Base-by-base conservation (phyloP, 2,329 filamentous ascomycete species). In the Albophoma yamanashiensis region DNA sequence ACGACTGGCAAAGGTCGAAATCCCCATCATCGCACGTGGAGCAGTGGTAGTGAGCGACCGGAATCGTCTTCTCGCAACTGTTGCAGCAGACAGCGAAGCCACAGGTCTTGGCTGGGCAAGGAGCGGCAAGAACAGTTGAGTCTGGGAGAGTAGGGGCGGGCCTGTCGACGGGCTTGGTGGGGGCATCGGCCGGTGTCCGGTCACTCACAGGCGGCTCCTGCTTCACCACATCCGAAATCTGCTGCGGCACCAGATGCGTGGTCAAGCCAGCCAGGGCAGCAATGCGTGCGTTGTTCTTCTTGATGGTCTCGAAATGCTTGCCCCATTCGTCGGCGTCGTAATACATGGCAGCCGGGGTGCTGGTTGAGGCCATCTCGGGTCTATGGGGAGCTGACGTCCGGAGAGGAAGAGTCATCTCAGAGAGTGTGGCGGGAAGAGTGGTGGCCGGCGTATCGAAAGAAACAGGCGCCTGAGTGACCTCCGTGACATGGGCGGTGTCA, bases 81-180 rank as follows among this genome's bases (percentile, higher is more conserved):
- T 99, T 97, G 83, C 94, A 99, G 79, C 90, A 96, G 53, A 99
- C 92, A 15, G 89, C 89, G 75, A 92, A 96, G 42, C 61, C 59
- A 25, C 60, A 34, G 31, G 57, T 38, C 11, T n/a, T 45, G 31
- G 56, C 45, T 2, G 59, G 58, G n/a, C 56, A 56, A 11, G 27
- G 31, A 8, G 55, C 55, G 11, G 55, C 55, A 56, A 14, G 61
- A 15, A 34, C 25, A 34, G 39, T 55, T 0, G 42, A 47, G n/a
- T 55, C 50, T 11, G 36, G 20, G 12, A 55, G 31, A 22, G 50
- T n/a, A 14, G 11, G 1, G 31, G 31, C 22, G 2, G 31, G 20
- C 31, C 31, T n/a, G 4, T 22, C 20, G 27, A 31, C 12, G 27
- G 25, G 39, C 38, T 17, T 34, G 39, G 20, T 42, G 40, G 25